Conservation (phyloP, 1,284 basidiomycete genomes). For the Ustilago nuda region DNA sequence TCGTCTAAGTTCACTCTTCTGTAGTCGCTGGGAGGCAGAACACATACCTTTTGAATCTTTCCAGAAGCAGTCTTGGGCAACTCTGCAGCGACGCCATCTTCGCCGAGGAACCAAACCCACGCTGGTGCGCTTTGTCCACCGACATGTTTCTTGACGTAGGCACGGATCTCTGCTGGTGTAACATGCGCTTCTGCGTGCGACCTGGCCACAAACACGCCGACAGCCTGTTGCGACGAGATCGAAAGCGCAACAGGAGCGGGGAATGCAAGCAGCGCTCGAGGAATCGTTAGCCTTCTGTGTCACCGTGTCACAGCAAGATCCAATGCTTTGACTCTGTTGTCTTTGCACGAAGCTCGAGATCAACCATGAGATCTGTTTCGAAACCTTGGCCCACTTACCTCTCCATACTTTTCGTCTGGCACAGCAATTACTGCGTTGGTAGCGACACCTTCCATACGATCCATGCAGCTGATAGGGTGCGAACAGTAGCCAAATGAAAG, state of each 20-base stretch:
- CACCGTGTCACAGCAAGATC: background rate
- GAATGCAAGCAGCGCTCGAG: background rate
- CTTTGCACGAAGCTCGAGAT: background rate
- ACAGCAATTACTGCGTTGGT: conserved; percentile 82
- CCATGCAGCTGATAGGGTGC: conserved; percentile 71
- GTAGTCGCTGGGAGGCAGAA: conserved; percentile 10
- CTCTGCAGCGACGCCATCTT: conserved; percentile 75
- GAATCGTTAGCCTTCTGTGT: background rate
- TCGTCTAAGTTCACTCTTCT: background rate
- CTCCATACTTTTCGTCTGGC: conserved; percentile 73
- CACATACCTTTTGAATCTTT: conserved; percentile 82
- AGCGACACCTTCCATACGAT: conserved; percentile 75
- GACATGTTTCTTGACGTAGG: conserved; percentile 53
- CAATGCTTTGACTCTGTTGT: conserved; percentile 8
- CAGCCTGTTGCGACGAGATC: conserved; percentile 29
- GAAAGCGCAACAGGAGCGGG: background rate
- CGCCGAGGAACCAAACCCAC: conserved; percentile 84
- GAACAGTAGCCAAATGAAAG: conserved; percentile 14
- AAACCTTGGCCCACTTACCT: conserved; percentile 33
- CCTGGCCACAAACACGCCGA: conserved; percentile 55
- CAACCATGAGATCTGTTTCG: background rate
- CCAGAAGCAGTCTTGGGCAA: conserved; percentile 88
- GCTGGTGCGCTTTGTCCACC: conserved; percentile 73
- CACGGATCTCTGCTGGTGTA: conserved; percentile 72
- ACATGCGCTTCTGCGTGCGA: conserved; percentile 36